Percentiles rank a stretch among this genome's conserved stretches.
Evolutionary conservation across 2,329 filamentous ascomycete genomes (phyloP).

Genomic region (Grosmannia clavigera): DNA sequence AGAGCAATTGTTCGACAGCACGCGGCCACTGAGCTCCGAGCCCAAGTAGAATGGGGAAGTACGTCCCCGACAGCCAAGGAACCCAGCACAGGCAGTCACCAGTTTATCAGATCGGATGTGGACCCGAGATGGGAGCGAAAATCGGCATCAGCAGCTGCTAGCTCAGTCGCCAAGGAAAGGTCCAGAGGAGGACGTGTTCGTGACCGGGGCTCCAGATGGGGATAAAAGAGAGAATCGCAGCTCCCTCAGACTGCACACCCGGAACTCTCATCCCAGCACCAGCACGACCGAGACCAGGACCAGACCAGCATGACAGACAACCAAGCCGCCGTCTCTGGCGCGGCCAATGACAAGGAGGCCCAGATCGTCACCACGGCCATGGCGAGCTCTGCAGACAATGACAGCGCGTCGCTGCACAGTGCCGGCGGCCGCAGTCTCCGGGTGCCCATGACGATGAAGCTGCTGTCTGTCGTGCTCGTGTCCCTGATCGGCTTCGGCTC

Average conservation of each 20-base stretch:
- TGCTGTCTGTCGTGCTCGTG: conserved; percentile 9
- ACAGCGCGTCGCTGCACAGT: neutral
- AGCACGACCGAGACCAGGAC: neutral
- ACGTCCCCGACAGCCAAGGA: neutral
- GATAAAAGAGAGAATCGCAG: neutral
- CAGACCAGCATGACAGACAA: neutral
- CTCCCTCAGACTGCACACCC: neutral
- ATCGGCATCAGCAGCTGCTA: neutral
- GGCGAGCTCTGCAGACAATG: neutral
- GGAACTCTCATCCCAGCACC: neutral
- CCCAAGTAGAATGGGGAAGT: no score
- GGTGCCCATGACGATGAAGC: conserved; percentile 6
- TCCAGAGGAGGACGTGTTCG: neutral
- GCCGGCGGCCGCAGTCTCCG: neutral
- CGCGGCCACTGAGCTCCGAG: neutral
- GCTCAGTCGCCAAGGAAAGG: neutral
- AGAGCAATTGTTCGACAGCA: neutral
- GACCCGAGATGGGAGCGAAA: neutral
- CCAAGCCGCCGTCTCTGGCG: neutral
- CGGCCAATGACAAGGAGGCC: neutral
- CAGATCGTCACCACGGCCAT: neutral
- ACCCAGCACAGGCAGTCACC: no score
- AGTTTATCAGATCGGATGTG: neutral
- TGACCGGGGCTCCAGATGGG: neutral
- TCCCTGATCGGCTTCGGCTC: conserved; percentile 9